Percentiles rank a stretch among this genome's conserved stretches.
Evolutionary conservation across 1,284 basidiomycete genomes (phyloP).

Genomic region (Sanguinoderma infundibulare): DNA sequence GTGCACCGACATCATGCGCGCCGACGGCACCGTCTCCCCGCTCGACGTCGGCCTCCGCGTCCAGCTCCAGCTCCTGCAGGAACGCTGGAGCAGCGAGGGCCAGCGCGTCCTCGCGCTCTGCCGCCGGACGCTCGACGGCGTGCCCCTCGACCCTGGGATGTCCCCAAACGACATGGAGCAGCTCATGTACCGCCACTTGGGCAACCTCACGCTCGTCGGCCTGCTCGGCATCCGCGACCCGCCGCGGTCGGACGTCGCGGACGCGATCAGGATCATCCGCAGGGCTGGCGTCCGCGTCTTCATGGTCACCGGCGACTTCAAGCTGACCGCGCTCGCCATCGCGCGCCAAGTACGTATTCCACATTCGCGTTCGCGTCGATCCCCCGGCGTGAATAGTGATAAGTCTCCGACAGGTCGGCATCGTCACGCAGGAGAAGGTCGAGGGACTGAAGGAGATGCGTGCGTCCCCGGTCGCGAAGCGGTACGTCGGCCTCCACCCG

Average conservation of each 20-base stretch:
- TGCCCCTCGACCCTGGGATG: conserved; percentile 30
- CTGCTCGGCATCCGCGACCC: conserved; percentile 71
- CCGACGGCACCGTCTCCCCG: conserved; percentile 40
- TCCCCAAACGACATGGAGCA: conserved; percentile 43
- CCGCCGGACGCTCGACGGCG: conserved; percentile 36
- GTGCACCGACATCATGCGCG: conserved; percentile 45
- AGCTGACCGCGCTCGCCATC: conserved; percentile 61
- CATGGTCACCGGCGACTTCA: conserved; percentile 74
- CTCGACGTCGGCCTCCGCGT: conserved; percentile 37
- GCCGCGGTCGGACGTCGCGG: conserved; percentile 60
- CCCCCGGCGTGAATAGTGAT: conserved; percentile 38
- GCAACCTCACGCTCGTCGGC: conserved; percentile 61
- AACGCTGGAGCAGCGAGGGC: conserved; percentile 57
- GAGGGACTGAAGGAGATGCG: conserved; percentile 46
- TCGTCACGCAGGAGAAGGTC: conserved; percentile 53
- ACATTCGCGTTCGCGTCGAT: no score
- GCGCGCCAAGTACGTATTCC: conserved; percentile 54
- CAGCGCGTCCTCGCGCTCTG: conserved; percentile 64
- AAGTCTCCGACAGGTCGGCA: conserved; percentile 56
- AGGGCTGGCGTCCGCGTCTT: conserved; percentile 67
- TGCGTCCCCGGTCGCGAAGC: conserved; percentile 15
- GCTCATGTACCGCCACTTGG: conserved; percentile 41
- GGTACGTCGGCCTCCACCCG: conserved; percentile 23
- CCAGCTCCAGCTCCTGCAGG: conserved; percentile 45
- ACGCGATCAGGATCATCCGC: conserved; percentile 53